These are phyloP conservation scores for Dictyostelium firmibasis DNA, from an alignment of 78 protist species.

Conservation along the genomic window DNA sequence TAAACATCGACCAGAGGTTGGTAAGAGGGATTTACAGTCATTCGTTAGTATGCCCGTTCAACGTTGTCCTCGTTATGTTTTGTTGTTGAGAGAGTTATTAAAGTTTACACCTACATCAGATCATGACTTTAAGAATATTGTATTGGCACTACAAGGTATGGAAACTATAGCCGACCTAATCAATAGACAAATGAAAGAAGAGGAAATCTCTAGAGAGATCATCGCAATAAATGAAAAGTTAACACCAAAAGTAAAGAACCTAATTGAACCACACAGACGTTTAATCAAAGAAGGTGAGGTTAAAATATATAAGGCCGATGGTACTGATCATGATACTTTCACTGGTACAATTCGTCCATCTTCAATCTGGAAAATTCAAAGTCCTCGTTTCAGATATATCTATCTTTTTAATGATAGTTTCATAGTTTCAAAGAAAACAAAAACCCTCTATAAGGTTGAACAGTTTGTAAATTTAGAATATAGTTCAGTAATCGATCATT, in stretches of 20 bases:
- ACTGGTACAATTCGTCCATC: slow-evolving; percentile 26
- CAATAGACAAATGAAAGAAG: slow-evolving; percentile 65
- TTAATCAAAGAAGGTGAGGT: slow-evolving; percentile 59
- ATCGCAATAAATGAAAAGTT: slow-evolving; percentile 35
- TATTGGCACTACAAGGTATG: slow-evolving; percentile 44
- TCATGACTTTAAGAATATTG: slow-evolving; percentile 1
- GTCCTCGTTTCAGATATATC: background rate
- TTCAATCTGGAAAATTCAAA: background rate
- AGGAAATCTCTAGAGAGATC: slow-evolving; percentile 14
- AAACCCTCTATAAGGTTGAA: slow-evolving; percentile 37
- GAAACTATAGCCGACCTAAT: slow-evolving; percentile 51
- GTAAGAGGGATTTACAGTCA: slow-evolving; percentile 50
- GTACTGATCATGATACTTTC: slow-evolving; percentile 32
- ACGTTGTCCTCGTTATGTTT: slow-evolving; percentile 72
- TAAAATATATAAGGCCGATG: slow-evolving; percentile 33
- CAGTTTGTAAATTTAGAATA: slow-evolving; percentile 33
- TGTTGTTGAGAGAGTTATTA: slow-evolving; percentile 46
- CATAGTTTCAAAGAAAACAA: slow-evolving; percentile 35
- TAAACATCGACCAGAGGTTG: slow-evolving; percentile 13
- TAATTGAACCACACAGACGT: slow-evolving; percentile 69
- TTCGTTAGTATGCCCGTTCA: slow-evolving; percentile 81
- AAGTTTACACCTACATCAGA: slow-evolving; percentile 22
- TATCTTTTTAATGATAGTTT: slow-evolving; percentile 40
- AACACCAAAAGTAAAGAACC: slow-evolving; percentile 9
- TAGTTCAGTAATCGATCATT: slow-evolving; percentile 28